These are phyloP conservation scores for Kockiozyma suomiensis DNA, from an alignment of 805 yeast species.

Conservation along the genomic window DNA sequence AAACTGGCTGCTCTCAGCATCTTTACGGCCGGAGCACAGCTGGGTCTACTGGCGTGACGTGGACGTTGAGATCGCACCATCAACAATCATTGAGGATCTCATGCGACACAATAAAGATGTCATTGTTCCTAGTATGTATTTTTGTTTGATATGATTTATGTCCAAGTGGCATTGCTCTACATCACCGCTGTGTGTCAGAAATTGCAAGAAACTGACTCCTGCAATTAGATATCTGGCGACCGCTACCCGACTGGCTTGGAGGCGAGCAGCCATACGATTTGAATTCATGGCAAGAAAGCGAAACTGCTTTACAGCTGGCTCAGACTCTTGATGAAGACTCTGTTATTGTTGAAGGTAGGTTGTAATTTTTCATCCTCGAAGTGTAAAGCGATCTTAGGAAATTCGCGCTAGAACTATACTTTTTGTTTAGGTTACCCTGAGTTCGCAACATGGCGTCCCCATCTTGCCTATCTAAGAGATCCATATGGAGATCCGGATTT, in stretches of 20 bases:
- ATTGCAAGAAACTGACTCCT: too few species aligned
- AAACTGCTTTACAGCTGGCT: conserved; percentile 59
- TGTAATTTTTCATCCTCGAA: not conserved
- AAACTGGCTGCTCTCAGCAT: conserved; percentile 87
- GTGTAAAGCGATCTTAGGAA: not conserved
- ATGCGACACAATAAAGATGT: conserved; percentile 92
- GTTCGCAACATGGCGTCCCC: conserved; percentile 98
- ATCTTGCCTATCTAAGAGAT: conserved; percentile 89
- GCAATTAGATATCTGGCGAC: conserved; percentile 82
- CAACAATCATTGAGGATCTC: conserved; percentile 81
- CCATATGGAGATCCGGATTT: conserved; percentile 94
- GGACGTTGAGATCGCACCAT: conserved; percentile 89
- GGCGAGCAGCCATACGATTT: conserved; percentile 93
- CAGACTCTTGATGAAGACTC: conserved; percentile 81
- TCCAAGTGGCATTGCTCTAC: not conserved
- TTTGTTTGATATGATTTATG: not conserved
- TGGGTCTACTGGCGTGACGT: conserved; percentile 98
- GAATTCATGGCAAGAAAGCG: conserved; percentile 95
- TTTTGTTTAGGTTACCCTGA: conserved; percentile 84
- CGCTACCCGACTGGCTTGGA: conserved; percentile 88
- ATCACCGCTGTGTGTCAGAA: too few species aligned
- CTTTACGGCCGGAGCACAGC: conserved; percentile 86
- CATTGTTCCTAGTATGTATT: conserved; percentile 79
- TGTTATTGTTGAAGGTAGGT: conserved; percentile 85
- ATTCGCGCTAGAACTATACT: not conserved